Conservation (phyloP, 805 yeast genomes). For the Ogataea ramenticola region DNA sequence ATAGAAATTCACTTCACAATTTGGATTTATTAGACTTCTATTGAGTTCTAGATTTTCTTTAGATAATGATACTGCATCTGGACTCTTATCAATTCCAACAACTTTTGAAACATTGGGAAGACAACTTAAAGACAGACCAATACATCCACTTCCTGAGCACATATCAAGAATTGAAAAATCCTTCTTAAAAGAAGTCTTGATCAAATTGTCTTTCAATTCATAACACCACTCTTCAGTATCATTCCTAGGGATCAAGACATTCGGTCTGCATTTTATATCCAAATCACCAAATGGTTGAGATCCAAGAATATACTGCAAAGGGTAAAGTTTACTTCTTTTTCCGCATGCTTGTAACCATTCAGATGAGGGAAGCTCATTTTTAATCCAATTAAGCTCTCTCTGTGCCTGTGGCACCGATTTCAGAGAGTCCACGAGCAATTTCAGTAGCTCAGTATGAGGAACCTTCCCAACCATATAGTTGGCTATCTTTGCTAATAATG, state of each 20-base stretch:
- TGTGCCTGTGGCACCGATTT: conserved; percentile 31
- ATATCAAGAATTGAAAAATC: conserved; percentile 47
- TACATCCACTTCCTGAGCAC: conserved; percentile 89
- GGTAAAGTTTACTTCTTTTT: conserved; percentile 46
- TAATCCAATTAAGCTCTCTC: conserved; percentile 61
- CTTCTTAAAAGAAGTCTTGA: neutral
- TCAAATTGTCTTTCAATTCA: conserved; percentile 26
- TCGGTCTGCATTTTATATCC: conserved; percentile 48
- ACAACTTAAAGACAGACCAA: conserved; percentile 47
- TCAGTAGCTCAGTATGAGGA: neutral
- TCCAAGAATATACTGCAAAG: conserved; percentile 81
- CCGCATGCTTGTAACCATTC: conserved; percentile 47
- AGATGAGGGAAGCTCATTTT: conserved; percentile 40
- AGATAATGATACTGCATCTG: conserved; percentile 45
- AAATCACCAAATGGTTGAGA: conserved; percentile 80
- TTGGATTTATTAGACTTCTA: neutral
- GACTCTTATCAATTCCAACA: conserved; percentile 51
- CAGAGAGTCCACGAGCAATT: neutral
- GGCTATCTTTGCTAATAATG: too few species aligned
- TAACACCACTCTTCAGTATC: conserved; percentile 91
- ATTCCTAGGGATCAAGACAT: conserved; percentile 85
- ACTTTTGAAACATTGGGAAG: conserved; percentile 12
- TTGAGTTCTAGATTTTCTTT: conserved; percentile 28
- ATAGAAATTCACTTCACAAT: conserved; percentile 8
- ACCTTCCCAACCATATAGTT: neutral